phyloP scores from a whole-genome alignment of 73 alveolate species.

The Breviolum minutum region DNA sequence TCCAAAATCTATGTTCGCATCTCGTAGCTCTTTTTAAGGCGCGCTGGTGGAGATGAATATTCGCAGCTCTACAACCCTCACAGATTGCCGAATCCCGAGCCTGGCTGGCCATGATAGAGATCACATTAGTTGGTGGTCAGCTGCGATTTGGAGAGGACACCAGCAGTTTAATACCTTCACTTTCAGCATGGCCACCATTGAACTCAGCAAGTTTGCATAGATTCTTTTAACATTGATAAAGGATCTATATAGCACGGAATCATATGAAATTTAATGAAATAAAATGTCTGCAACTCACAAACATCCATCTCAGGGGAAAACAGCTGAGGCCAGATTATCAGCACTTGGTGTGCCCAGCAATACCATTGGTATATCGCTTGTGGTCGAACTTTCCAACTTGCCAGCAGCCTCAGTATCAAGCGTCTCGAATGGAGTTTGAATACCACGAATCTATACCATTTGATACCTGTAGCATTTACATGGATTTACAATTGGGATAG shows the following conservation, averaged over 20 bases:
- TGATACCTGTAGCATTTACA: too few species aligned
- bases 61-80: slow-evolving; percentile 58
- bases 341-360: slow-evolving; percentile 24
- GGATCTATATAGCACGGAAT: too few species aligned
- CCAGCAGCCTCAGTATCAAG: not conserved
- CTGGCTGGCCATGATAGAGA: not conserved
- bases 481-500: too few species aligned
- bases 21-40: not conserved
- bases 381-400: slow-evolving; percentile 53
- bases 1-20: not conserved
- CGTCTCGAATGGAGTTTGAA: not conserved
- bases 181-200: too few species aligned
- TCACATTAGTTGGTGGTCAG: too few species aligned
- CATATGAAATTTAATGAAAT: too few species aligned
- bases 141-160: too few species aligned
- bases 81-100: not conserved
- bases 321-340: slow-evolving; percentile 33
- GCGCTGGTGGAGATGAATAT: slow-evolving; percentile 27
- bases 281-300: not conserved
- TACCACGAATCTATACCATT: too few species aligned
- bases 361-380: slow-evolving; percentile 29
- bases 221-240: too few species aligned
- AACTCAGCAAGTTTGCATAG: too few species aligned
- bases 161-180: too few species aligned
- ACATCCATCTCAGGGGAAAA: not conserved